Percentiles rank a stretch among this genome's conserved stretches.
Conservation (phyloP, 1,139 yeast species). For the Pichia sp. region DNA sequence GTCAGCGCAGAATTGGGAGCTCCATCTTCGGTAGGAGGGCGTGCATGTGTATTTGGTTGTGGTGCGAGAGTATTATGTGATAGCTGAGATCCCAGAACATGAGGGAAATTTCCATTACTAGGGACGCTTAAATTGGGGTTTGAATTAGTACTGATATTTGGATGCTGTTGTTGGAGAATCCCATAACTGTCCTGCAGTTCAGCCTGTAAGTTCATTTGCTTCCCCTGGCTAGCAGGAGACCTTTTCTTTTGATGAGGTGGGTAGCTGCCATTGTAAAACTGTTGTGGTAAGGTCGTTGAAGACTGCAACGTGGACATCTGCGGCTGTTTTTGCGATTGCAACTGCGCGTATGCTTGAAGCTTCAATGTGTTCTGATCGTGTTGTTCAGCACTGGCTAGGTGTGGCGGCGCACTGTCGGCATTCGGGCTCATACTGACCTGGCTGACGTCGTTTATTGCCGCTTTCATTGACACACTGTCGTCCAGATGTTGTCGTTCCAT, state of each 20-base stretch:
- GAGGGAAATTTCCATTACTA: too few relatives aligned
- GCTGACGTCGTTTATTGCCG: background rate
- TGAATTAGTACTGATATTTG: background rate
- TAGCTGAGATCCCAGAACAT: background rate
- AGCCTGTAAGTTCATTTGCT: background rate
- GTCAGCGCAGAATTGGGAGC: background rate
- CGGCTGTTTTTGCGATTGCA: background rate
- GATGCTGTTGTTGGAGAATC: conserved; percentile 10
- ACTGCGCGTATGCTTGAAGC: background rate
- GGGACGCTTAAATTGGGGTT: conserved; percentile 17
- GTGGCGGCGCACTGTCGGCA: background rate
- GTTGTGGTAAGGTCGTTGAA: background rate
- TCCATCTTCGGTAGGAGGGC: conserved; percentile 3
- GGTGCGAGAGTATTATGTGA: background rate
- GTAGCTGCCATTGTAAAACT: background rate
- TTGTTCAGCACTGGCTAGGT: background rate
- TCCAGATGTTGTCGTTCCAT: background rate
- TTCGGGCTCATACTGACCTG: background rate
- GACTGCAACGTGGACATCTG: background rate
- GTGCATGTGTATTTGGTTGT: conserved; percentile 13
- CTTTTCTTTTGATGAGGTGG: background rate
- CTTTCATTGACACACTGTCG: background rate
- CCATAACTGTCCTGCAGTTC: background rate
- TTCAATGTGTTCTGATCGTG: background rate
- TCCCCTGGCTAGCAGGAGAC: background rate